Evolutionary conservation across 768 basidiomycete genomes (phyloP).

Genomic region (Amanita molliuscula): DNA sequence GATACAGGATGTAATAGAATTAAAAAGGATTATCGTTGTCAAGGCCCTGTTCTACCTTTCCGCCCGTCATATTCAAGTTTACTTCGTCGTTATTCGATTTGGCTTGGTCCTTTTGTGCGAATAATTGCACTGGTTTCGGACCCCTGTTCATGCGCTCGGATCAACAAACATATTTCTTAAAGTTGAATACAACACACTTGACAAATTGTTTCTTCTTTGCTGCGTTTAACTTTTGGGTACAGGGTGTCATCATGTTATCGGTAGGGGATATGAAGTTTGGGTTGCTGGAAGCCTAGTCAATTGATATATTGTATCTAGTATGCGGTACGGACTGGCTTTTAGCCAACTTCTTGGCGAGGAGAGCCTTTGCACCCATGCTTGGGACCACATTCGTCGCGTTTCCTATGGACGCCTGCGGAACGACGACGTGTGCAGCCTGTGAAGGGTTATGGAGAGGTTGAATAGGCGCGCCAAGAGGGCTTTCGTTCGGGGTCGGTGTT

Average conservation of each 20-base stretch:
- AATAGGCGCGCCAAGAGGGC: slow-evolving; percentile 50
- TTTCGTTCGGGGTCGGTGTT: slow-evolving; percentile 52
- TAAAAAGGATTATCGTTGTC: slow-evolving; percentile 73
- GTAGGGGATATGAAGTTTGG: slow-evolving; percentile 87
- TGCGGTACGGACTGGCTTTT: slow-evolving; percentile 61
- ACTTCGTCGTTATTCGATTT: slow-evolving; percentile 27
- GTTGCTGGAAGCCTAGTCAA: slow-evolving; percentile 42
- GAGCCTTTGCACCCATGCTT: slow-evolving; percentile 82
- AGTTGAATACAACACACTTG: slow-evolving; percentile 47
- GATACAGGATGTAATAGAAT: slow-evolving; percentile 8
- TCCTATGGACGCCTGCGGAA: slow-evolving; percentile 74
- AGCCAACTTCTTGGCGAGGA: slow-evolving; percentile 89
- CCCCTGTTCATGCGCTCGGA: slow-evolving; percentile 28
- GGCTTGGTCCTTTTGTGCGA: slow-evolving; percentile 36
- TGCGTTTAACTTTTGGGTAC: slow-evolving; percentile 83
- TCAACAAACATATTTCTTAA: slow-evolving; percentile 1
- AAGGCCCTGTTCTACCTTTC: slow-evolving; percentile 24
- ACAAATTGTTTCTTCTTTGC: slow-evolving; percentile 90
- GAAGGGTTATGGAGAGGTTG: slow-evolving; percentile 82
- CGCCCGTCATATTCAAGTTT: slow-evolving; percentile 17
- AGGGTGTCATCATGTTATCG: slow-evolving; percentile 90
- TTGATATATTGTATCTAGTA: slow-evolving; percentile 1
- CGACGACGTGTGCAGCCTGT: slow-evolving; percentile 66
- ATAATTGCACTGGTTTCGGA: slow-evolving; percentile 52
- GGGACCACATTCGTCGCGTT: slow-evolving; percentile 49